Percentiles rank a stretch among this genome's conserved stretches.
Conservation (phyloP, 768 basidiomycete genomes). For the Harrya chromipes region DNA sequence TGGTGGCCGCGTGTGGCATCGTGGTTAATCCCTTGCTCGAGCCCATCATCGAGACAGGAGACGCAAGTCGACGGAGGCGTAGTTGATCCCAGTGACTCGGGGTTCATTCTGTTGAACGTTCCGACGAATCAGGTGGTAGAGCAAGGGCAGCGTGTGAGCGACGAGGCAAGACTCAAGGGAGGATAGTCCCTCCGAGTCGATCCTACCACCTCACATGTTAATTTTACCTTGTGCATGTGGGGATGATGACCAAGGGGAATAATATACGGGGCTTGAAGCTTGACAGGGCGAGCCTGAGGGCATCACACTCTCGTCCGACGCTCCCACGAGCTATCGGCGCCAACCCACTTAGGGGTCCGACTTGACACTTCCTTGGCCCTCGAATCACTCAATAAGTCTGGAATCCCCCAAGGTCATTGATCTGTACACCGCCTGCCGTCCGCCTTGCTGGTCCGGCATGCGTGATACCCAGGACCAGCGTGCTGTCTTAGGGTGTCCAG, state of each 20-base stretch:
- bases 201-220: slow-evolving; percentile 12
- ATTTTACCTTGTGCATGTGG: slow-evolving; percentile 3
- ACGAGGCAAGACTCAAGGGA: slow-evolving; percentile 16
- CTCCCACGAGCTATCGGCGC: slow-evolving; percentile 28
- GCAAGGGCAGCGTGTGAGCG: slow-evolving; percentile 23
- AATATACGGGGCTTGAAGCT: slow-evolving; percentile 2
- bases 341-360: slow-evolving; percentile 33
- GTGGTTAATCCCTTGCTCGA: slow-evolving; percentile 25
- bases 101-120: slow-evolving; percentile 12
- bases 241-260: slow-evolving; percentile 1
- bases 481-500: slow-evolving; percentile 30
- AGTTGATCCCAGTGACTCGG: slow-evolving; percentile 13
- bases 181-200: slow-evolving; percentile 3
- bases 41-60: background rate
- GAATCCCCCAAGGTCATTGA: slow-evolving; percentile 30
- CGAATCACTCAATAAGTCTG: slow-evolving; percentile 30
- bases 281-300: background rate
- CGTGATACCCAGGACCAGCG: slow-evolving; percentile 27
- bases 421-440: slow-evolving; percentile 30
- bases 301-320: slow-evolving; percentile 4
- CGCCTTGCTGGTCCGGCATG: slow-evolving; percentile 32
- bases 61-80: slow-evolving; percentile 1
- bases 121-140: slow-evolving; percentile 8
- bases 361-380: slow-evolving; percentile 15
- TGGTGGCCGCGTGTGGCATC: slow-evolving; percentile 13